Percentiles rank a stretch among this genome's conserved stretches.
phyloP scores from a whole-genome alignment of 176 grass and related monocot species.

The Aechmea fasciata region DNA sequence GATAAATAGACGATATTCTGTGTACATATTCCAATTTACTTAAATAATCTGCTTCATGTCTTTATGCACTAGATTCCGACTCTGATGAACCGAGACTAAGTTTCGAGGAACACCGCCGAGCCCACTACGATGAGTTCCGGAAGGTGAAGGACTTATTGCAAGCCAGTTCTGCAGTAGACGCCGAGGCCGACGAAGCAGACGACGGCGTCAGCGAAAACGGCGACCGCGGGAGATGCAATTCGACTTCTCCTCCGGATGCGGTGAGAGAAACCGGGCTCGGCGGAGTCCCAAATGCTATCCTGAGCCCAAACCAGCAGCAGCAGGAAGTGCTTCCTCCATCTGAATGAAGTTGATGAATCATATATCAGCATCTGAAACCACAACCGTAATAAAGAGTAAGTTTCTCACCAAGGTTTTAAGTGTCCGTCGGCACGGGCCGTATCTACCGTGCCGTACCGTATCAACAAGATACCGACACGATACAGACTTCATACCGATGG shows the following conservation, averaged over 20 bases:
- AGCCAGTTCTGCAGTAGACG: not conserved
- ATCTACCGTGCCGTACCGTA: too few species aligned
- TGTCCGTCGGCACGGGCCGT: too few species aligned
- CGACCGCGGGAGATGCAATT: not conserved
- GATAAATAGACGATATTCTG: too few species aligned
- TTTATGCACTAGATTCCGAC: slow-evolving; percentile 2
- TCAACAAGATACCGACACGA: too few species aligned
- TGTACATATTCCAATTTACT: too few species aligned
- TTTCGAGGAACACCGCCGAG: slow-evolving; percentile 12
- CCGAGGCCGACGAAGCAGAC: not conserved
- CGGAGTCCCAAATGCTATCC: not conserved
- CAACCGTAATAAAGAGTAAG: not conserved
- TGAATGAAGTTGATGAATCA: not conserved
- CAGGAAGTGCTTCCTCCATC: not conserved
- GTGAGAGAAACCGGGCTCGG: not conserved
- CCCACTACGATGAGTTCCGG: slow-evolving; percentile 7
- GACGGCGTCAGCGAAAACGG: not conserved
- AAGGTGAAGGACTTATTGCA: slow-evolving; percentile 8
- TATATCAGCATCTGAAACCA: not conserved
- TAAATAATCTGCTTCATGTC: too few species aligned
- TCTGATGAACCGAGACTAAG: slow-evolving; percentile 1
- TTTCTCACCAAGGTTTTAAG: not conserved
- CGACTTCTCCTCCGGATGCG: not conserved
- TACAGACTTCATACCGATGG: too few species aligned
- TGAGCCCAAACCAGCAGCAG: not conserved